Percentiles rank a stretch among this genome's conserved stretches.
Conservation (phyloP, 179 eudicot genomes). For the Vitellaria paradoxa region DNA sequence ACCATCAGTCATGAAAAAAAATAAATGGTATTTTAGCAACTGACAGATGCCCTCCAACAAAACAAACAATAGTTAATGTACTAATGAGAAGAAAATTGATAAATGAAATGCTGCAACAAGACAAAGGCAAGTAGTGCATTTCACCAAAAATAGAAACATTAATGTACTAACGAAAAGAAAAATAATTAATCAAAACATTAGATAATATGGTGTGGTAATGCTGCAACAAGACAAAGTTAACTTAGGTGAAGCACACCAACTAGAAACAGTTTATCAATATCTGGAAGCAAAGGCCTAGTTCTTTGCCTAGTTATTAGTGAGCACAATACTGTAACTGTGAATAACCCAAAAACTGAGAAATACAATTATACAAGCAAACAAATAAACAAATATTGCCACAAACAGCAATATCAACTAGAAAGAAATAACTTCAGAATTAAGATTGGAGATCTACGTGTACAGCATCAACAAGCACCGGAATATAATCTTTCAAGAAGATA, state of each 20-base stretch:
- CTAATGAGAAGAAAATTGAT: neutral
- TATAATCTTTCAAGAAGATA: neutral
- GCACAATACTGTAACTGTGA: neutral
- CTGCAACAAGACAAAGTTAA: too few relatives aligned
- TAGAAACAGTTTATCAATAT: neutral
- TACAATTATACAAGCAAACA: neutral
- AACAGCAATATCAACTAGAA: neutral
- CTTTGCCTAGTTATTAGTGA: neutral
- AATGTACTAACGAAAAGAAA: too few relatives aligned
- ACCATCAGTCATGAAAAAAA: conserved; percentile 9
- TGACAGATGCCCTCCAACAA: neutral
- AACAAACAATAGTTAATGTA: neutral
- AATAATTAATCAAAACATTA: too few relatives aligned
- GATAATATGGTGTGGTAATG: too few relatives aligned
- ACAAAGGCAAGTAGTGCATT: neutral
- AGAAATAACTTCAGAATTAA: neutral
- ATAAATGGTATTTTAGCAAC: conserved; percentile 7
- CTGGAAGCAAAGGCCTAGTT: too few relatives aligned
- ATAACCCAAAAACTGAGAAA: neutral
- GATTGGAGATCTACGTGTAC: neutral
- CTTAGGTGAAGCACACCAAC: neutral
- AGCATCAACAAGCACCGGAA: neutral
- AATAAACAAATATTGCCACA: neutral
- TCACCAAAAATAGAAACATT: neutral
- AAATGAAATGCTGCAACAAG: neutral